Percentiles rank a stretch among this genome's conserved stretches.
Evolutionary conservation across 225 moss, liverwort and hornwort species (phyloP).

Genomic region (Asterella californica): DNA sequence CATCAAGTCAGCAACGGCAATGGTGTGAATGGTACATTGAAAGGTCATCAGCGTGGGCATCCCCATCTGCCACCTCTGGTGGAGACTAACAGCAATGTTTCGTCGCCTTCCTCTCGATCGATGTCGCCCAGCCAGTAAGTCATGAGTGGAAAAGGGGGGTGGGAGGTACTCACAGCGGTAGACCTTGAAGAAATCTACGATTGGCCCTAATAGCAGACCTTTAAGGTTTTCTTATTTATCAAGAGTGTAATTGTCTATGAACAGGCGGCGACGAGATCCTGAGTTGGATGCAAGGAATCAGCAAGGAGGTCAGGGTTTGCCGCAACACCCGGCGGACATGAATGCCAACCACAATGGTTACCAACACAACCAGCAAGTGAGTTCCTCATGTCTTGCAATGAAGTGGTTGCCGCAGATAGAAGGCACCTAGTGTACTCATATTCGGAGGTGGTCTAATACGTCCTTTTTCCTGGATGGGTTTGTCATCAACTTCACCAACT

Average conservation of each 20-base stretch:
- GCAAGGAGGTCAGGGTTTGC: conserved; percentile 42
- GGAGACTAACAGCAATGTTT: conserved; percentile 48
- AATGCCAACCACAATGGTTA: conserved; percentile 54
- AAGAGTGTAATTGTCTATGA: conserved; percentile 1
- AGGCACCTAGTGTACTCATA: too few relatives aligned
- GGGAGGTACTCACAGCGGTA: not conserved
- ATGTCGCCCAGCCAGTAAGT: conserved; percentile 52
- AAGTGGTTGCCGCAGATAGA: not conserved
- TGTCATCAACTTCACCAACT: not conserved
- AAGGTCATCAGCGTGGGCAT: conserved; percentile 39
- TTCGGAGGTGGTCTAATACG: not conserved
- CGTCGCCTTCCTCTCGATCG: conserved; percentile 45
- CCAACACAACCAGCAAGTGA: conserved; percentile 37
- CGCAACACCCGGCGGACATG: conserved; percentile 51
- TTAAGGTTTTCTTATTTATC: not conserved
- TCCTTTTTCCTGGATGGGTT: not conserved
- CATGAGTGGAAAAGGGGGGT: not conserved
- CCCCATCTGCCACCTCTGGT: conserved; percentile 43
- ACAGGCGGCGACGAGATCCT: conserved; percentile 45
- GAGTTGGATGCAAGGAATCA: conserved; percentile 38
- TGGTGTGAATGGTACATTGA: conserved; percentile 32
- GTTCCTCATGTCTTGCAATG: not conserved
- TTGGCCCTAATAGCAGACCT: not conserved
- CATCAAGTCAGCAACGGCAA: conserved; percentile 30
- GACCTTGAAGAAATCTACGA: not conserved